phyloP scores from a whole-genome alignment of 1,284 basidiomycete species.

The Sphagnurus paluster region DNA sequence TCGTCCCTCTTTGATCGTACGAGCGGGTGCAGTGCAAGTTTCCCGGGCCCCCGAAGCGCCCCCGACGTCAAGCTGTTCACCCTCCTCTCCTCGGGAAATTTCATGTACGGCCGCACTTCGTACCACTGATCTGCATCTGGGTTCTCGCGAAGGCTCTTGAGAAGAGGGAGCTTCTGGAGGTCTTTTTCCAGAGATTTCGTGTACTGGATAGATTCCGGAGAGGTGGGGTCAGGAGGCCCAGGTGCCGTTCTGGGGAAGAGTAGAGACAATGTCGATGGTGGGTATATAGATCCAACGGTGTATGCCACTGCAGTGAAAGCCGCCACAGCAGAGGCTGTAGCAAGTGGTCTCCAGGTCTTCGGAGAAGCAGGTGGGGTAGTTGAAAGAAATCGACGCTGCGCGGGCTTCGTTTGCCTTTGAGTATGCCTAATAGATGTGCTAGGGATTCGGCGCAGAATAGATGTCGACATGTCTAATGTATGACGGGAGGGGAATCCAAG shows the following conservation, averaged over 20 bases:
- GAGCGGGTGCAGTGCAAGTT: conserved; percentile 76
- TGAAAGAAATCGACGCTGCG: conserved; percentile 7
- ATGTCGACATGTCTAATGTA: conserved; percentile 9
- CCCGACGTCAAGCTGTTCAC: conserved; percentile 86
- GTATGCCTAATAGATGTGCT: not conserved
- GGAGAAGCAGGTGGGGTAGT: conserved; percentile 10
- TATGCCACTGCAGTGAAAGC: conserved; percentile 24
- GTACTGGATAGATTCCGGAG: conserved; percentile 62
- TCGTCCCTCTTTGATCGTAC: conserved; percentile 78
- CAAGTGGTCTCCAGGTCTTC: conserved; percentile 21
- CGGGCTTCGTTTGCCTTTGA: not conserved
- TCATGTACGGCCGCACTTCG: conserved; percentile 75
- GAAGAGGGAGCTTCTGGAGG: conserved; percentile 65
- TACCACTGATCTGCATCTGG: conserved; percentile 65
- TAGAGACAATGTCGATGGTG: conserved; percentile 19
- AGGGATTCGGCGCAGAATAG: conserved; percentile 8
- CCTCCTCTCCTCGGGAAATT: conserved; percentile 66
- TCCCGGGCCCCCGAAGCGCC: conserved; percentile 82
- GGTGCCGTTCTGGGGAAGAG: conserved; percentile 22
- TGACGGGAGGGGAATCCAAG: too few relatives aligned
- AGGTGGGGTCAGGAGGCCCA: conserved; percentile 47
- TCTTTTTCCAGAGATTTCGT: conserved; percentile 64
- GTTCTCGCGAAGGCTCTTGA: conserved; percentile 51
- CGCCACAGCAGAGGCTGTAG: conserved; percentile 26
- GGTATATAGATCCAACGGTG: conserved; percentile 22